Conservation (phyloP, 139 green algal genomes). For the Coelastrella sp. region DNA sequence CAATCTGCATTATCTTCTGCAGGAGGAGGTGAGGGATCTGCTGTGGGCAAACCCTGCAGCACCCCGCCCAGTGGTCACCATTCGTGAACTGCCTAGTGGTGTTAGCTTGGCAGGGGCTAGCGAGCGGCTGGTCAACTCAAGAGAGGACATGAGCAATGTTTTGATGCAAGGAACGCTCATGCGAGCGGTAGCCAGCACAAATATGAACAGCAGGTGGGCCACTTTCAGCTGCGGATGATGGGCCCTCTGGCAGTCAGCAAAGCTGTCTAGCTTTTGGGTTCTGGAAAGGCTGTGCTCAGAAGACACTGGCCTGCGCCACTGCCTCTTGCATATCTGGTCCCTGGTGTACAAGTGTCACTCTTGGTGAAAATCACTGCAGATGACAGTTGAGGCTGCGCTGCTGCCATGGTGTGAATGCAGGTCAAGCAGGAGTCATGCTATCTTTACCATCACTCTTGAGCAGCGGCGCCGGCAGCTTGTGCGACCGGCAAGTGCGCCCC, state of each 20-base stretch:
- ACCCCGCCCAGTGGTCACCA: conserved; percentile 65
- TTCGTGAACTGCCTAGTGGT: conserved; percentile 82
- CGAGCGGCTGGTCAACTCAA: conserved; percentile 81
- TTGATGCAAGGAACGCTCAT: conserved; percentile 85
- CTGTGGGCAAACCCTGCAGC: conserved; percentile 57
- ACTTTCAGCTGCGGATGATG: neutral
- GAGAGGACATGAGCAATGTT: conserved; percentile 84
- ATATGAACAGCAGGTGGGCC: conserved; percentile 88
- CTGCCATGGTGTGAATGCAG: neutral
- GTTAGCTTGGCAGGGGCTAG: conserved; percentile 84
- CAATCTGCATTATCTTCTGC: neutral
- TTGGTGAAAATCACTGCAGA: too few species aligned
- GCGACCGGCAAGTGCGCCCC: conserved; percentile 8
- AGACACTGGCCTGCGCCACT: too few species aligned
- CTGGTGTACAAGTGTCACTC: too few species aligned
- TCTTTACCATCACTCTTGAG: conserved; percentile 98
- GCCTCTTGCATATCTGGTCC: too few species aligned
- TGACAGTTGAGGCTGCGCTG: too few species aligned
- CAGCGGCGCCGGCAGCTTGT: conserved; percentile 70
- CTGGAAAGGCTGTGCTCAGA: too few species aligned
- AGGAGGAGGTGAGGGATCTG: conserved; percentile 92
- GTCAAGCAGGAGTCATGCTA: conserved; percentile 91
- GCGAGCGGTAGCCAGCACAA: conserved; percentile 85
- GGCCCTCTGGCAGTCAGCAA: neutral
- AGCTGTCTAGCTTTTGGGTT: too few species aligned